Evolutionary conservation across 306 rosid species (phyloP), one percentile per base, ranked within the genome.

Genomic region (Acacia melanoxylon): DNA sequence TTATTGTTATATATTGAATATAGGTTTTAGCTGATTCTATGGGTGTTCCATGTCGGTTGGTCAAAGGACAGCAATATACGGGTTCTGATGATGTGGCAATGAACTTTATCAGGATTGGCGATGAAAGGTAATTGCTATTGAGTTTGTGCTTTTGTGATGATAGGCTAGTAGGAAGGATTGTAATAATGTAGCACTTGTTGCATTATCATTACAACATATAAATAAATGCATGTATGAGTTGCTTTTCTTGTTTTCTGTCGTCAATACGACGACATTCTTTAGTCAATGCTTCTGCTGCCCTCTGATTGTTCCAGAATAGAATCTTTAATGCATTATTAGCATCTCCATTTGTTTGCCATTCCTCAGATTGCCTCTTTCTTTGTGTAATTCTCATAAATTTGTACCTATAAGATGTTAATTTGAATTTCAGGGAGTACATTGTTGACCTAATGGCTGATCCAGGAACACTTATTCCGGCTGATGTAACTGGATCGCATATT

Each of bases 361-460:
- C 27, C 66, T 56, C 79, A 80, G 13, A 56, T 51, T 46, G 20
- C 54, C 25, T 72, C 51, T 66, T 71, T 86, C 69, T 75, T 5
- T 75, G 49, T 78, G 33, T 16, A 63, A 66, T 10, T 13, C 33
- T 14, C n/a, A 29, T 29, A 27, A 27, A 16, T 75, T 62, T 78
- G 22, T 16, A 49, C 51, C 78, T 76, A 63, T 84, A 84, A 80
- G 81, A 87, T 76, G 69, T n/a, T 84, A 42, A 65, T 82, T 17
- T 86, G 77, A 83, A 82, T 95, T 93, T 89, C 92, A 95, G 99
- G 97, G 99, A 95, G 91, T 93, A 90, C 88, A 91, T 95, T 80
- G 92, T 95, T 81, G 99, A 95, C 88, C 91, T 95, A 71, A 93
- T 95, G 98, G 97, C 98, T 72, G 98, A 90, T 86, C 99, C 99